phyloP scores from a whole-genome alignment of 306 rosid genomes.

The Oxytropis ochrocephala region DNA sequence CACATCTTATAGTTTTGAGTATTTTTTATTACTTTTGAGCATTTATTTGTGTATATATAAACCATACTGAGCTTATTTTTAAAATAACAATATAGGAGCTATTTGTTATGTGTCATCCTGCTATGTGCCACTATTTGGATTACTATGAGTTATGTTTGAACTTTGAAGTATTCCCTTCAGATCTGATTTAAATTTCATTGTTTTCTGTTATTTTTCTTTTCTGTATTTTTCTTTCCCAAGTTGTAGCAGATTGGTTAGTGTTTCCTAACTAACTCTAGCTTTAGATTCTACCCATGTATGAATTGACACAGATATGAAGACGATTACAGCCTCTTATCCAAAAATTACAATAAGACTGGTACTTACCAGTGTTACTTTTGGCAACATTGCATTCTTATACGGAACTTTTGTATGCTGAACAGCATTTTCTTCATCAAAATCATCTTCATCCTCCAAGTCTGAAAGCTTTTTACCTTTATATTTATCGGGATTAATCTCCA shows the following conservation, averaged over 20 bases:
- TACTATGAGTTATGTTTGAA: background rate
- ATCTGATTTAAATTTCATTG: background rate
- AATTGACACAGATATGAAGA: background rate
- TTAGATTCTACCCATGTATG: background rate
- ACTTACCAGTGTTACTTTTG: conserved; percentile 70
- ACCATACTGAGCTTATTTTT: background rate
- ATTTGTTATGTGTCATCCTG: background rate
- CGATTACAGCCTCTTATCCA: background rate
- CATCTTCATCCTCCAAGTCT: conserved; percentile 66
- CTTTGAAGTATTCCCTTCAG: no score
- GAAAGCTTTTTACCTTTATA: conserved; percentile 65
- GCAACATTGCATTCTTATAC: conserved; percentile 60
- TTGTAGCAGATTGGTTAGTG: background rate
- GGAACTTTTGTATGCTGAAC: conserved; percentile 56
- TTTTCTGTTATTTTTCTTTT: background rate
- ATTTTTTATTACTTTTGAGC: background rate
- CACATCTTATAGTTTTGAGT: background rate
- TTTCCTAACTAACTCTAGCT: background rate
- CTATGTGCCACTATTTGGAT: background rate
- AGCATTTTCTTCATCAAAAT: conserved; percentile 70
- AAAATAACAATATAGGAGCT: background rate
- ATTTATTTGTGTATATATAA: background rate
- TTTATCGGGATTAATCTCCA: conserved; percentile 74
- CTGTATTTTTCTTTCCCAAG: background rate
- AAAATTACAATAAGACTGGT: background rate